A percentile compares a stretch with the other conserved stretches of the same genome.
Conservation (phyloP, 2,329 filamentous ascomycete genomes). For the Trichothecium roseum region DNA sequence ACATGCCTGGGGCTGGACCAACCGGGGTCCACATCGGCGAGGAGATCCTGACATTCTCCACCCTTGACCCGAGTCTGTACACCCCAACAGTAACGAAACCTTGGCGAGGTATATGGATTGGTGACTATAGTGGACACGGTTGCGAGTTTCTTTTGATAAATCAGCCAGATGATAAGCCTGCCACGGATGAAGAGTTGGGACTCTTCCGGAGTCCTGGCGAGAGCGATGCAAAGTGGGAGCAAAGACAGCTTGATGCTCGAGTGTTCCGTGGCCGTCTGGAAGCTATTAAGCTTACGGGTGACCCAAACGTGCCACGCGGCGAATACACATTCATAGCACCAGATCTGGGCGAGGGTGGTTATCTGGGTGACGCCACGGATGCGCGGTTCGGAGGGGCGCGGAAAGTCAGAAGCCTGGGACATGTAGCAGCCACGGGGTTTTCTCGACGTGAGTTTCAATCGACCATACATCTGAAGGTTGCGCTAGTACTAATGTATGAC, state of each 20-base stretch:
- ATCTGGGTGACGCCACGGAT: slow-evolving; percentile 54
- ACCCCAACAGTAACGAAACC: slow-evolving; percentile 72
- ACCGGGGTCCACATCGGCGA: slow-evolving; percentile 41
- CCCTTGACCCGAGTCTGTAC: slow-evolving; percentile 64
- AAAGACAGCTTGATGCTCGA: slow-evolving; percentile 31
- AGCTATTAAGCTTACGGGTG: slow-evolving; percentile 85
- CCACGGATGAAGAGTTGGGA: slow-evolving; percentile 26
- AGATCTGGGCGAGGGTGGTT: slow-evolving; percentile 60
- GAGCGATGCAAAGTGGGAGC: slow-evolving; percentile 32
- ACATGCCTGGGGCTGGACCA: slow-evolving; percentile 7
- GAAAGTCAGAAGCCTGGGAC: slow-evolving; percentile 64
- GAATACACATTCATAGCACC: slow-evolving; percentile 73
- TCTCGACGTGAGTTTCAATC: slow-evolving; percentile 47
- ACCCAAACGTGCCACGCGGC: slow-evolving; percentile 80
- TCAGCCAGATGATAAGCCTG: slow-evolving; percentile 48
- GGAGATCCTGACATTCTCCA: slow-evolving; percentile 53
- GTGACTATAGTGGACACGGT: slow-evolving; percentile 80
- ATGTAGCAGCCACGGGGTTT: slow-evolving; percentile 68
- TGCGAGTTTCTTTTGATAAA: slow-evolving; percentile 79
- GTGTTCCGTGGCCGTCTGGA: slow-evolving; percentile 60
- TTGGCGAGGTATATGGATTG: slow-evolving; percentile 85
- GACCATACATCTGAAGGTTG: too few relatives aligned
- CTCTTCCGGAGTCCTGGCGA: slow-evolving; percentile 30
- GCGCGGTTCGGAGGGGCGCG: slow-evolving; percentile 62
- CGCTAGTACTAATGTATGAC: slow-evolving; percentile 1